Conservation (phyloP, 805 yeast species). For the Lipomyces lipofer region DNA sequence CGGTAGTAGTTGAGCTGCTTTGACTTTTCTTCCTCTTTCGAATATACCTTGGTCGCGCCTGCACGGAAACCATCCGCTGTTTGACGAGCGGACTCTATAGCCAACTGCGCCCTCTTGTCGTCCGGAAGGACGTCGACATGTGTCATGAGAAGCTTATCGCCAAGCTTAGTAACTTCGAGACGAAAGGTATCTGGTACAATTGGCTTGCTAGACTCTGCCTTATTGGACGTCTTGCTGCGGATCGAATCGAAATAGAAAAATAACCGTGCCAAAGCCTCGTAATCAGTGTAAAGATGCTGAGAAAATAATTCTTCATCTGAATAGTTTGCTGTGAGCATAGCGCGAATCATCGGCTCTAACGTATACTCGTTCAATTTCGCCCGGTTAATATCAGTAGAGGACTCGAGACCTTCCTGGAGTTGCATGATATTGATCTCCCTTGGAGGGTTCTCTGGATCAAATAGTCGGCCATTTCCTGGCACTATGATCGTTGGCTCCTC, state of each 20-base stretch:
- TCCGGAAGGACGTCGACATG: not conserved
- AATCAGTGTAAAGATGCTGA: not conserved
- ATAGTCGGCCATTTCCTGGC: not conserved
- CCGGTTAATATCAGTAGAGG: not conserved
- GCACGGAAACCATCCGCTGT: not conserved
- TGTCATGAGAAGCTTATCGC: not conserved
- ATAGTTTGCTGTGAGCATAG: not conserved
- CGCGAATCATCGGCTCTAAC: not conserved
- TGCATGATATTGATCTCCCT: not conserved
- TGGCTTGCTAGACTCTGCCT: not conserved
- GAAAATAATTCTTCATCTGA: not conserved
- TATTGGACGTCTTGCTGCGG: not conserved
- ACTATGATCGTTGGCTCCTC: not conserved
- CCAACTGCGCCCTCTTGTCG: not conserved
- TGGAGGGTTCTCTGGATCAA: not conserved
- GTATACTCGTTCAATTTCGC: conserved; percentile 1
- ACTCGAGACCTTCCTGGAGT: not conserved
- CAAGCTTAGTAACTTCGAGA: not conserved
- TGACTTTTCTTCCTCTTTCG: not conserved
- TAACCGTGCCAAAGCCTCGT: not conserved
- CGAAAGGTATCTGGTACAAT: not conserved
- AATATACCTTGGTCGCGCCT: not conserved
- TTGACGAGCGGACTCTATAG: not conserved
- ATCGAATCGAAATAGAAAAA: not conserved
- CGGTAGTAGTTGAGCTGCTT: not conserved